These are phyloP conservation scores for Syzygium aqueum DNA, from an alignment of 345 rosid species.

Conservation along the genomic window DNA sequence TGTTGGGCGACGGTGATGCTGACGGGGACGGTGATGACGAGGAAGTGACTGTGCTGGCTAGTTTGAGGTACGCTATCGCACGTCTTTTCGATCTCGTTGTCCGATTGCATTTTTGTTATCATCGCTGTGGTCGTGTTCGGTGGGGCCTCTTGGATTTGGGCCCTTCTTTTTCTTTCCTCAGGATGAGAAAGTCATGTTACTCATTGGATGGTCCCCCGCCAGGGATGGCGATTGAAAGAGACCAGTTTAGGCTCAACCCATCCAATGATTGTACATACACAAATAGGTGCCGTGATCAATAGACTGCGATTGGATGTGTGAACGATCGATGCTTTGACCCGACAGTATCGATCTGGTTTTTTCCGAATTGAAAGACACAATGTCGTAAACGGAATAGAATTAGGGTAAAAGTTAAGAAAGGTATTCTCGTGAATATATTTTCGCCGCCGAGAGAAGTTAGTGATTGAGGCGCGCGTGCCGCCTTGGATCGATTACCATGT, in stretches of 20 bases:
- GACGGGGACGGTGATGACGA: not conserved
- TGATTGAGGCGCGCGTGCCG: fast-evolving
- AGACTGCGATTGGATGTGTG: not conserved
- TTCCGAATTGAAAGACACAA: not conserved
- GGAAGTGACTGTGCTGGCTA: not conserved
- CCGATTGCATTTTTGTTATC: not conserved
- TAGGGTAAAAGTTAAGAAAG: not conserved
- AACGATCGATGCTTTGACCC: not conserved
- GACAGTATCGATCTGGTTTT: not conserved
- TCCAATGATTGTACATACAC: not conserved
- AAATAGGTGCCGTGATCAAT: not conserved
- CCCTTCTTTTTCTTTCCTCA: not conserved
- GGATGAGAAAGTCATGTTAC: not conserved
- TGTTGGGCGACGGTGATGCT: not conserved
- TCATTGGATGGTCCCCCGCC: not conserved
- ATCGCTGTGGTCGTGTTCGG: not conserved
- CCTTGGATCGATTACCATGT: not conserved
- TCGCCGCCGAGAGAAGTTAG: not conserved
- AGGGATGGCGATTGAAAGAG: not conserved
- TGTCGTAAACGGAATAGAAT: not conserved
- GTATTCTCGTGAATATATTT: not conserved
- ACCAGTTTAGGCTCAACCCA: not conserved
- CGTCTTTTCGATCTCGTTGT: not conserved
- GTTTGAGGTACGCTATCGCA: not conserved
- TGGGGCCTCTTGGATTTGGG: not conserved